phyloP scores from a whole-genome alignment of 352 stramenopile genomes.

The Phytophthora quininea region DNA sequence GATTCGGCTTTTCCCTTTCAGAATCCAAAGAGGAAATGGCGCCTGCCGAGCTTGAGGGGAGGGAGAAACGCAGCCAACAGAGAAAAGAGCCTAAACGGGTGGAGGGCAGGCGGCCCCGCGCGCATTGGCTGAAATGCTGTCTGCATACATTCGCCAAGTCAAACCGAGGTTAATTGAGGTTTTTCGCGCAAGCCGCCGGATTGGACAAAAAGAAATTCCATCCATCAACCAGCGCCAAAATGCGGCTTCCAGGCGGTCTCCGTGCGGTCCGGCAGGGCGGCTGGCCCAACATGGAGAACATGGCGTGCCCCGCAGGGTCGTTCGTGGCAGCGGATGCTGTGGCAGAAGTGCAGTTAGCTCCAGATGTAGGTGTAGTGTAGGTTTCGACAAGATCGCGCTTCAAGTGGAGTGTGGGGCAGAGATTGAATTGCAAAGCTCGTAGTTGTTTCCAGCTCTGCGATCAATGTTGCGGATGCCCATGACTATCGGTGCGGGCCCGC shows the following conservation, averaged over 20 bases:
- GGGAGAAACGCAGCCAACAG: conserved; percentile 23
- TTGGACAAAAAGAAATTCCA: background rate
- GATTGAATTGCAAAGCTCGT: no score
- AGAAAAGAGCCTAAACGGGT: conserved; percentile 61
- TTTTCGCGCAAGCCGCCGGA: conserved; percentile 24
- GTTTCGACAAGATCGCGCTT: no score
- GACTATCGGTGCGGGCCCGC: background rate
- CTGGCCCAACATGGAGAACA: background rate
- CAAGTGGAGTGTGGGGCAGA: no score
- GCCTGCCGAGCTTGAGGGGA: conserved; percentile 10
- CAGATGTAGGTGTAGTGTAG: no score
- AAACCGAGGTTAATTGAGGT: conserved; percentile 50
- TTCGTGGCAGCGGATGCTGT: no score
- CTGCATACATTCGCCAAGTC: conserved; percentile 45
- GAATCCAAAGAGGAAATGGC: conserved; percentile 72
- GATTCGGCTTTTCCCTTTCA: conserved; percentile 39
- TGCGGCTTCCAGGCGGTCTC: no score
- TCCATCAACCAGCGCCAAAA: background rate
- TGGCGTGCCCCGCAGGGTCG: no score
- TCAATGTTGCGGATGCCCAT: no score
- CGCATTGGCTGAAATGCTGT: conserved; percentile 18
- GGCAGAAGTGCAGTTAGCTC: no score
- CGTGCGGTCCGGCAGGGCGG: no score
- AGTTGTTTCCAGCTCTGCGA: no score
- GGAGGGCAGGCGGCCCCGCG: conserved; percentile 50